Conservation (phyloP, 2,329 filamentous ascomycete genomes). For the Xylogone sp. region DNA sequence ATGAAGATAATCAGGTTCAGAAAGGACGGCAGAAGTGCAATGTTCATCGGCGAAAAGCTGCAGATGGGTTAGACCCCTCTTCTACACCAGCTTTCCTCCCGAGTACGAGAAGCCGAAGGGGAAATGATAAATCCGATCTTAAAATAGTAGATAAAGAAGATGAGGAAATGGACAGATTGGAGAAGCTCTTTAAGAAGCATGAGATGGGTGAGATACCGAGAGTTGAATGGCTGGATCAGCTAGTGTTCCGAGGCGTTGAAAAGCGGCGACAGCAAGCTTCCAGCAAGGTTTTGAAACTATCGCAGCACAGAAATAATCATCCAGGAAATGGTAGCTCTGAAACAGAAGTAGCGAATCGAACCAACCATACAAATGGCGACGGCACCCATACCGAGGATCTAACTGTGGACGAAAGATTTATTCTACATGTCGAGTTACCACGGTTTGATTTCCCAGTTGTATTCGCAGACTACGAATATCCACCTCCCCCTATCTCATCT, state of each 20-base stretch:
- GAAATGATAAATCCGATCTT: constrained; percentile 38
- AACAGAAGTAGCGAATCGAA: constrained; percentile 28
- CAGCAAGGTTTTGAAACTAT: constrained; percentile 57
- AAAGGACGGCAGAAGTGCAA: constrained; percentile 92
- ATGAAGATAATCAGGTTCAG: constrained; percentile 83
- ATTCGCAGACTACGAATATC: constrained; percentile 91
- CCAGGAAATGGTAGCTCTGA: constrained; percentile 15
- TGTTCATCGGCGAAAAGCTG: constrained; percentile 75
- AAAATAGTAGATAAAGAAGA: constrained; percentile 63
- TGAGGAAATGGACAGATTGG: constrained; percentile 86
- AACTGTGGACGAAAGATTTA: constrained; percentile 59
- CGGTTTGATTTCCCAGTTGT: constrained; percentile 95
- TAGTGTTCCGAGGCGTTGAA: constrained; percentile 88
- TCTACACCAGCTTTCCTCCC: constrained; percentile 69
- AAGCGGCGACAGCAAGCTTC: constrained; percentile 66
- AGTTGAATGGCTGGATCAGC: constrained; percentile 91
- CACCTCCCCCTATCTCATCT: constrained; percentile 75
- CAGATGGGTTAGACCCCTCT: constrained; percentile 79
- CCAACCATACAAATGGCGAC: constrained; percentile 28
- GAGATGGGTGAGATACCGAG: constrained; percentile 95
- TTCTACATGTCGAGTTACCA: constrained; percentile 85
- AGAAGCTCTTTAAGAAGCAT: constrained; percentile 91
- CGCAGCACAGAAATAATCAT: constrained; percentile 42
- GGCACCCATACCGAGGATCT: constrained; percentile 32
- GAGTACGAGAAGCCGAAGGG: constrained; percentile 49